These are phyloP conservation scores for Phytophthora pini DNA, from an alignment of 352 stramenopile species.

Conservation along the genomic window DNA sequence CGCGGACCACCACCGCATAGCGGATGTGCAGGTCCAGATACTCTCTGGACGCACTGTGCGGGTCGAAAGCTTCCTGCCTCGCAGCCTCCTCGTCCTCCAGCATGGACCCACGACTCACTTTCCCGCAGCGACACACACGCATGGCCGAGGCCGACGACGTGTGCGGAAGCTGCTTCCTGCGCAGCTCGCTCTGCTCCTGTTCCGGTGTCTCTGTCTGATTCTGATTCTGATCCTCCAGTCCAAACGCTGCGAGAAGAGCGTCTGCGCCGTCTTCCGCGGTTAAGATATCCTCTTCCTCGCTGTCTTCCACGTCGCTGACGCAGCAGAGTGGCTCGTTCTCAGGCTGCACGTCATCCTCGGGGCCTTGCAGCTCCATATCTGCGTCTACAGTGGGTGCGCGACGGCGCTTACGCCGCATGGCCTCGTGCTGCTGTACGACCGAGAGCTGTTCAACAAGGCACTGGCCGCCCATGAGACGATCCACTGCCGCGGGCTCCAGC, in stretches of 20 bases:
- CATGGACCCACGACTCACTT: slow-evolving; percentile 15
- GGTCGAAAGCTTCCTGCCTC: slow-evolving; percentile 25
- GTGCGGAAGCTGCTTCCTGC: slow-evolving; percentile 24
- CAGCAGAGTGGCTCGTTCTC: slow-evolving; percentile 17
- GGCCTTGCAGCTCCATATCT: slow-evolving; percentile 24
- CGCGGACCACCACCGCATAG: slow-evolving; percentile 50
- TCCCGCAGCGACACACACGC: slow-evolving; percentile 34
- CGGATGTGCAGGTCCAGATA: slow-evolving; percentile 61
- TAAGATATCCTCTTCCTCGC: slow-evolving; percentile 25
- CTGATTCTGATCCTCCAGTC: slow-evolving; percentile 36
- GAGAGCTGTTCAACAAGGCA: slow-evolving; percentile 54
- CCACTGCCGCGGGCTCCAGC: slow-evolving; percentile 37
- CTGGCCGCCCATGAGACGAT: slow-evolving; percentile 52
- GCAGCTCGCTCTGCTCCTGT: slow-evolving; percentile 31
- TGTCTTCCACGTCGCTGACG: slow-evolving; percentile 30
- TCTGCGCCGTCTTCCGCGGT: slow-evolving; percentile 40
- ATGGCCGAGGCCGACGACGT: slow-evolving; percentile 32
- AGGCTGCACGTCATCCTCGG: slow-evolving; percentile 5
- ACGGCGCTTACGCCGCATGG: slow-evolving; percentile 31
- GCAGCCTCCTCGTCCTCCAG: slow-evolving; percentile 18
- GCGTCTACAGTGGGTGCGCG: slow-evolving; percentile 24
- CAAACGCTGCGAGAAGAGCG: slow-evolving; percentile 47
- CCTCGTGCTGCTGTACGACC: slow-evolving; percentile 9
- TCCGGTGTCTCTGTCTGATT: slow-evolving; percentile 31
- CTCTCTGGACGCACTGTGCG: slow-evolving; percentile 42